These are phyloP conservation scores for Populus deltoides DNA, from an alignment of 345 rosid genomes.

Conservation along the genomic window DNA sequence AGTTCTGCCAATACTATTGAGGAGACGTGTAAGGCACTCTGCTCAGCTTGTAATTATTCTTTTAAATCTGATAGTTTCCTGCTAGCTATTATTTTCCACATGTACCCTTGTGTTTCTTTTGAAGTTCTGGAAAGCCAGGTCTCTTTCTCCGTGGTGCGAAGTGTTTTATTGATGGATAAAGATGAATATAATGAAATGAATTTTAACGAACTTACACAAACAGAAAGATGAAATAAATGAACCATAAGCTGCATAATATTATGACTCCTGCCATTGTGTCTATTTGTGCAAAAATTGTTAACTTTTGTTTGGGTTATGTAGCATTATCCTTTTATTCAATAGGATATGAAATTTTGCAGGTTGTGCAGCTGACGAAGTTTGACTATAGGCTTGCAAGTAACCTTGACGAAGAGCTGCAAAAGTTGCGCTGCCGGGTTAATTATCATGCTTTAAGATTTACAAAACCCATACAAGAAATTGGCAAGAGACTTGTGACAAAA, in stretches of 20 bases:
- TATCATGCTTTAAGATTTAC: slow-evolving; percentile 89
- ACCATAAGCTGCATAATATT: too few relatives aligned
- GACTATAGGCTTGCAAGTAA: slow-evolving; percentile 91
- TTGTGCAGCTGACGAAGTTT: slow-evolving; percentile 94
- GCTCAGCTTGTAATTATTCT: slow-evolving; percentile 8
- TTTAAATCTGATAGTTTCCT: neutral
- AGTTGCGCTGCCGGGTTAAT: slow-evolving; percentile 89
- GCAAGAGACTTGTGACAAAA: slow-evolving; percentile 65
- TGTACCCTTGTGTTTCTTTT: neutral
- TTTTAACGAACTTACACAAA: too few relatives aligned
- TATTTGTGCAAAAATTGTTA: too few relatives aligned
- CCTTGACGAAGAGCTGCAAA: slow-evolving; percentile 84
- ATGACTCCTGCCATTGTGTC: too few relatives aligned
- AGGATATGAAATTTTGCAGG: slow-evolving; percentile 47
- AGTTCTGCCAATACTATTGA: slow-evolving; percentile 78
- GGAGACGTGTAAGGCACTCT: slow-evolving; percentile 63
- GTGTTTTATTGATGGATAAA: neutral
- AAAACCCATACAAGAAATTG: slow-evolving; percentile 73
- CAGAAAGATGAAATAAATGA: too few relatives aligned
- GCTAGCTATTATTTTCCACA: neutral
- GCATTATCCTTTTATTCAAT: neutral
- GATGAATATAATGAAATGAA: too few relatives aligned
- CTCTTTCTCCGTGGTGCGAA: neutral
- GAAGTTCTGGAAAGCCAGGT: neutral
- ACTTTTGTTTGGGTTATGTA: too few relatives aligned